These are phyloP conservation scores for Eucalyptus virginea DNA, from an alignment of 345 rosid species.

Conservation along the genomic window DNA sequence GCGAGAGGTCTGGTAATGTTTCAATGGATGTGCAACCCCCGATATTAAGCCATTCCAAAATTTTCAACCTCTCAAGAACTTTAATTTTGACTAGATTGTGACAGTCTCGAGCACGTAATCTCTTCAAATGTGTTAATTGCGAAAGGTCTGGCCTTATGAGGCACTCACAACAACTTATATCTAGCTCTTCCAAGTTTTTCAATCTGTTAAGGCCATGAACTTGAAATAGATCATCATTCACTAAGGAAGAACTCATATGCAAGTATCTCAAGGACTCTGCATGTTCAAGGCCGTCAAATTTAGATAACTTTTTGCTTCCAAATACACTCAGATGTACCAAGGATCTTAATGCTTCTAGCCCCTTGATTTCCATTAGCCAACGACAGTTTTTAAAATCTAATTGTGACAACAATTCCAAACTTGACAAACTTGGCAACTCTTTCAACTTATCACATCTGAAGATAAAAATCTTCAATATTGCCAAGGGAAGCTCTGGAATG, in stretches of 20 bases:
- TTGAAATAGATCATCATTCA: not conserved
- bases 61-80: not conserved
- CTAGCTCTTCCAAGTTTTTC: not conserved
- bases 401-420: not conserved
- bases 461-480: not conserved
- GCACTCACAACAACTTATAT: rapidly evolving
- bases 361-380: not conserved
- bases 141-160: not conserved
- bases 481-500: not conserved
- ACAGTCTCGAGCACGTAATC: rapidly evolving
- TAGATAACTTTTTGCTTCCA: not conserved
- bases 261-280: not conserved
- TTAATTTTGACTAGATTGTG: not conserved
- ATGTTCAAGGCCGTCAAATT: not conserved
- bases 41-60: not conserved
- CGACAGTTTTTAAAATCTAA: rapidly evolving
- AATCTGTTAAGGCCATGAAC: not conserved
- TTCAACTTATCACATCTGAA: not conserved
- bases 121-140: not conserved
- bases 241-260: not conserved
- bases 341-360: not conserved
- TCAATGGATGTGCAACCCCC: not conserved
- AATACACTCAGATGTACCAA: too few species aligned
- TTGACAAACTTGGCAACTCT: not conserved
- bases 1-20: not conserved